Evolutionary conservation across 371 early-diverging fungal species (phyloP).

Genomic region (Rhizopus sp.): DNA sequence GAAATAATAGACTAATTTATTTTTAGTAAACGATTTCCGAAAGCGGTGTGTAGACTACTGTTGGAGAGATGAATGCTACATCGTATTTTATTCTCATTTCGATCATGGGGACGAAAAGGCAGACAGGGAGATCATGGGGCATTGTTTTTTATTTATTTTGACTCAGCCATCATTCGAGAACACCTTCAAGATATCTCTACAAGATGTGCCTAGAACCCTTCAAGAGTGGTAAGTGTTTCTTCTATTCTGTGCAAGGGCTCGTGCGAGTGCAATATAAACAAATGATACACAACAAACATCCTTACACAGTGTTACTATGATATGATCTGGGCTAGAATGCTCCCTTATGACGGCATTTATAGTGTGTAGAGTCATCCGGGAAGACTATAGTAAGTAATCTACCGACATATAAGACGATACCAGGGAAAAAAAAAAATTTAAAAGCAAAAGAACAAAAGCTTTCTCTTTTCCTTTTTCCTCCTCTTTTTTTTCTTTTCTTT

Average conservation of each 20-base stretch:
- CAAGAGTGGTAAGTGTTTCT: too few relatives aligned
- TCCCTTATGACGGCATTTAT: conserved; percentile 10
- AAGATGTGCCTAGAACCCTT: background rate
- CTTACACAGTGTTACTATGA: background rate
- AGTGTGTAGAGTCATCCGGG: background rate
- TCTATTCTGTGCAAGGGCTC: background rate
- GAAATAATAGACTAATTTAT: too few relatives aligned
- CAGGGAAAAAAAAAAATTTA: background rate
- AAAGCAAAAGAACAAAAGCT: too few relatives aligned
- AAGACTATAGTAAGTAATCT: conserved; percentile 1
- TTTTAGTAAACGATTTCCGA: too few relatives aligned
- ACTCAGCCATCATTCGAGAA: too few relatives aligned
- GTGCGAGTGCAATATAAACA: background rate
- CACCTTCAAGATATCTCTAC: background rate
- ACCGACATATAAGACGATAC: background rate
- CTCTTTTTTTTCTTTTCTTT: conserved; percentile 3
- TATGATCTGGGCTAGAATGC: conserved; percentile 6
- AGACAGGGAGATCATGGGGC: too few relatives aligned
- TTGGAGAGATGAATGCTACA: too few relatives aligned
- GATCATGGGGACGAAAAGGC: too few relatives aligned
- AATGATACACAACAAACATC: background rate
- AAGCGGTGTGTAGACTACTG: too few relatives aligned
- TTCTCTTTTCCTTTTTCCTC: conserved; percentile 5
- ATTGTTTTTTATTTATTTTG: too few relatives aligned
- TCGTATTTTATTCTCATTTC: too few relatives aligned